Percentiles rank a stretch among this genome's conserved stretches.
These are phyloP conservation scores for Trichoderma parareesei DNA, from an alignment of 495 filamentous ascomycete species.

Conservation along the genomic window DNA sequence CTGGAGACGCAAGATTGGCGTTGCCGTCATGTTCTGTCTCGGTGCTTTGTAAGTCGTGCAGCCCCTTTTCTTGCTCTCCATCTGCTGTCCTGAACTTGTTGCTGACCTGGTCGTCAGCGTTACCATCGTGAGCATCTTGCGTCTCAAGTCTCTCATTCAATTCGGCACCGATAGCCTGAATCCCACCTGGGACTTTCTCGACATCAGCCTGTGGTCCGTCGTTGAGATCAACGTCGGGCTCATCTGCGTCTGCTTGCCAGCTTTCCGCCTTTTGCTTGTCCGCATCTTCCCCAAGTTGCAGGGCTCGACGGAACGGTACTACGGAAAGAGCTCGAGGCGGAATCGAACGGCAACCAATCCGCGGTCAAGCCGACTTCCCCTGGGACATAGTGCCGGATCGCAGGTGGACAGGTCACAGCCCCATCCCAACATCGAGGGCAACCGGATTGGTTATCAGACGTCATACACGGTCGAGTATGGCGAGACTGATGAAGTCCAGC, in stretches of 20 bases:
- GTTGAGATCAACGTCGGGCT: constrained; percentile 29
- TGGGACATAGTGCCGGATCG: neutral
- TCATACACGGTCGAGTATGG: constrained; percentile 10
- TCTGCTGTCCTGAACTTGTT: neutral
- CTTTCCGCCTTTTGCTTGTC: constrained; percentile 23
- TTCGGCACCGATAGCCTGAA: constrained; percentile 20
- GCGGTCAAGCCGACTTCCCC: neutral
- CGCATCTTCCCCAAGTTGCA: constrained; percentile 9
- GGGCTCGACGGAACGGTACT: neutral
- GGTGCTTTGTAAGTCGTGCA: constrained; percentile 40
- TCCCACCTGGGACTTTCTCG: constrained; percentile 25
- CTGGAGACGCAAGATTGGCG: constrained; percentile 38
- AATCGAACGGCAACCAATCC: neutral
- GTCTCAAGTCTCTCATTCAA: constrained; percentile 16
- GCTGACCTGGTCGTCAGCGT: constrained; percentile 13
- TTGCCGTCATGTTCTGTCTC: constrained; percentile 45
- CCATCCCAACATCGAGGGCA: neutral
- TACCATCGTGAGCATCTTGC: constrained; percentile 18
- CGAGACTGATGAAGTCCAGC: constrained; percentile 7
- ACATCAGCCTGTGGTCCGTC: constrained; percentile 24
- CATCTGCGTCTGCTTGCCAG: constrained; percentile 28
- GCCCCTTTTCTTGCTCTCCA: neutral
- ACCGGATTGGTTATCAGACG: constrained; percentile 4
- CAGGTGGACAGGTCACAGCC: neutral
- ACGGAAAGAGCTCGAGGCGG: neutral